phyloP scores from a whole-genome alignment of 225 moss, liverwort and hornwort species.

The Pseudoscleropodium purum region DNA sequence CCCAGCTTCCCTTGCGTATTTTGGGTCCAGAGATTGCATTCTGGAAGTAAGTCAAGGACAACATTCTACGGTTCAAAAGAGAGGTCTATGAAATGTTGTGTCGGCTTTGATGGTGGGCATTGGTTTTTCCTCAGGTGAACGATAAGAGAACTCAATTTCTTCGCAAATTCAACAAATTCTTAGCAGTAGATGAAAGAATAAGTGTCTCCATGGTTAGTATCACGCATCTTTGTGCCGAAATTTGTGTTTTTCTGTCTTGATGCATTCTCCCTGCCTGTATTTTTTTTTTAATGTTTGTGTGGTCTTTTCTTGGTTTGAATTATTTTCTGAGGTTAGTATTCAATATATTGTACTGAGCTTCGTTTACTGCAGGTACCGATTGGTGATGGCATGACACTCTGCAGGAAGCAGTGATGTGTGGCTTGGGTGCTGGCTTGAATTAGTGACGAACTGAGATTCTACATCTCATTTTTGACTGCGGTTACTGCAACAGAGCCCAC shows the following conservation, averaged over 20 bases:
- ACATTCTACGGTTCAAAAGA: neutral
- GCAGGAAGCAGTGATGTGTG: constrained; percentile 54
- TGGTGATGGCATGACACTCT: constrained; percentile 93
- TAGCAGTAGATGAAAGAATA: constrained; percentile 61
- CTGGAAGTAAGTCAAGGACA: neutral
- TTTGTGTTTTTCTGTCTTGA: neutral
- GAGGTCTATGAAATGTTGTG: neutral
- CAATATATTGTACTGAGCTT: neutral
- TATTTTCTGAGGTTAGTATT: neutral
- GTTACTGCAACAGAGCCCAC: neutral
- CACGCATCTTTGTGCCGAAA: neutral
- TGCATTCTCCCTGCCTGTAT: neutral
- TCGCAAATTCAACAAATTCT: constrained; percentile 68
- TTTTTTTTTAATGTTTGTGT: neutral
- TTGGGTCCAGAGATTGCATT: neutral
- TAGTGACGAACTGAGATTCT: neutral
- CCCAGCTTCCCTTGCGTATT: neutral
- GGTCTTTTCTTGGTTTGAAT: neutral
- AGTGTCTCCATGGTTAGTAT: constrained; percentile 54
- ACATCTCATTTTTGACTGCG: neutral
- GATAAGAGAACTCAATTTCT: constrained; percentile 64
- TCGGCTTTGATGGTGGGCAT: neutral
- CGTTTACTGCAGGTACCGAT: constrained; percentile 55
- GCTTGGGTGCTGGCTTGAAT: neutral
- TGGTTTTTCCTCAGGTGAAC: constrained; percentile 27